Conservation (phyloP, 805 yeast species). For the Candida parachauliodes region DNA sequence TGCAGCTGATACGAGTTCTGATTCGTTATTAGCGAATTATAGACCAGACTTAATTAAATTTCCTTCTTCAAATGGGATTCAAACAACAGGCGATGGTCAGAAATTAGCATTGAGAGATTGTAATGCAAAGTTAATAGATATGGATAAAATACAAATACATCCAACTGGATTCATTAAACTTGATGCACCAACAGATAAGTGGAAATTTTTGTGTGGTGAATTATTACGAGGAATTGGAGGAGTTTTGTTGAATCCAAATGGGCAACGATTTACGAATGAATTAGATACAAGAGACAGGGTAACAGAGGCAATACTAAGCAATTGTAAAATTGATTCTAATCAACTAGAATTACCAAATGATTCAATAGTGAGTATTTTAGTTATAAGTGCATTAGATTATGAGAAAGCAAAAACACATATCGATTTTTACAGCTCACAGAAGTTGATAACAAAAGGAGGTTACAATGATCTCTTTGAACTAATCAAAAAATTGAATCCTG, state of each 20-base stretch:
- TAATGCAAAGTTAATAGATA: constrained; percentile 50
- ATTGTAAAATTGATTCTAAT: constrained; percentile 17
- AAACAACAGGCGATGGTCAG: constrained; percentile 60
- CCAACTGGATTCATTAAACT: constrained; percentile 58
- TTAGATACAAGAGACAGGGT: constrained; percentile 51
- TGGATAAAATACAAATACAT: constrained; percentile 59
- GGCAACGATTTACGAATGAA: constrained; percentile 53
- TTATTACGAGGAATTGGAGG: constrained; percentile 60
- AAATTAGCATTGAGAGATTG: constrained; percentile 39
- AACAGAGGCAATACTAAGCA: constrained; percentile 36
- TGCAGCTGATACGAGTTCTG: constrained; percentile 41
- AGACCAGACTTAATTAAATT: constrained; percentile 44
- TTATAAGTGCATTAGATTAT: constrained; percentile 43
- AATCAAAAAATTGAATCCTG: constrained; percentile 14
- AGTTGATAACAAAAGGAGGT: constrained; percentile 23
- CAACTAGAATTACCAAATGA: constrained; percentile 5
- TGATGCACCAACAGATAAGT: constrained; percentile 33
- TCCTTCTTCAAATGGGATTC: constrained; percentile 56
- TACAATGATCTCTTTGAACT: constrained; percentile 16
- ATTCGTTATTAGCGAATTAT: constrained; percentile 32
- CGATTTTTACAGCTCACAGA: constrained; percentile 42
- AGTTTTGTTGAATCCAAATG: constrained; percentile 44
- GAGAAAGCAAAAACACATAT: constrained; percentile 45
- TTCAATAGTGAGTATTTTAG: constrained; percentile 19
- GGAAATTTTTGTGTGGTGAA: constrained; percentile 60